Conservation (phyloP, 2,329 filamentous ascomycete genomes). For the Sarocladium strictum region DNA sequence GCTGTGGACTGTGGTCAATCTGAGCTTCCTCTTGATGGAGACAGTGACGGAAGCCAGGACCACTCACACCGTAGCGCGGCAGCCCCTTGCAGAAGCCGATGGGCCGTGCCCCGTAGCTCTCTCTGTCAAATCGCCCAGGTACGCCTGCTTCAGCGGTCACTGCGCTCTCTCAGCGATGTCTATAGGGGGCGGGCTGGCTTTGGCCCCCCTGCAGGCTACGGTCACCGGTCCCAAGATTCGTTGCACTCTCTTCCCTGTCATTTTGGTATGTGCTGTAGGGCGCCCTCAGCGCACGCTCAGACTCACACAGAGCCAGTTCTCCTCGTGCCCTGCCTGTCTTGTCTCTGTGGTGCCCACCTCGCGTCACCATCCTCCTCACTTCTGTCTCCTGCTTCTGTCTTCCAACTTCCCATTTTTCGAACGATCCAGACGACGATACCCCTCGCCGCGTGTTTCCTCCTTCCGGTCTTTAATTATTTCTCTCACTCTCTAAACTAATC, state of each 20-base stretch:
- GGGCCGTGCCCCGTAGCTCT: not conserved
- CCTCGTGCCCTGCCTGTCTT: not conserved
- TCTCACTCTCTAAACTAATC: constrained; percentile 4
- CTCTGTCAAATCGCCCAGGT: not conserved
- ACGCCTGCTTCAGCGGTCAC: not conserved
- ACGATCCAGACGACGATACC: constrained; percentile 2
- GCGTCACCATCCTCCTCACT: not conserved
- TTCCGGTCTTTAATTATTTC: constrained; percentile 11
- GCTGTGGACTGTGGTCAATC: not conserved
- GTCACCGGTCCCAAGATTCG: not conserved
- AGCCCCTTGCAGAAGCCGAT: constrained; percentile 3
- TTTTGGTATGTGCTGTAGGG: too few relatives aligned
- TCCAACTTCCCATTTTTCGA: constrained; percentile 1
- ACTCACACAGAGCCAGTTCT: too few relatives aligned
- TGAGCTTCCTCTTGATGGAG: not conserved
- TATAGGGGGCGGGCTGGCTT: not conserved
- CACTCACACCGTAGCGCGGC: not conserved
- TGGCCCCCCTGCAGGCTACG: not conserved
- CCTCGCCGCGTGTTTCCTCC: constrained; percentile 8
- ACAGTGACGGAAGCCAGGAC: not conserved
- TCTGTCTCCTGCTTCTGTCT: not conserved
- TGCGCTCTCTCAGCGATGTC: not conserved
- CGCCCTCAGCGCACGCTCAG: too few relatives aligned
- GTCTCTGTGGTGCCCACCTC: not conserved
- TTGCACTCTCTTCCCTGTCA: not conserved